These are phyloP conservation scores for Pseudomonodictys pantanalensis DNA, from an alignment of 495 filamentous ascomycete genomes.

Conservation along the genomic window DNA sequence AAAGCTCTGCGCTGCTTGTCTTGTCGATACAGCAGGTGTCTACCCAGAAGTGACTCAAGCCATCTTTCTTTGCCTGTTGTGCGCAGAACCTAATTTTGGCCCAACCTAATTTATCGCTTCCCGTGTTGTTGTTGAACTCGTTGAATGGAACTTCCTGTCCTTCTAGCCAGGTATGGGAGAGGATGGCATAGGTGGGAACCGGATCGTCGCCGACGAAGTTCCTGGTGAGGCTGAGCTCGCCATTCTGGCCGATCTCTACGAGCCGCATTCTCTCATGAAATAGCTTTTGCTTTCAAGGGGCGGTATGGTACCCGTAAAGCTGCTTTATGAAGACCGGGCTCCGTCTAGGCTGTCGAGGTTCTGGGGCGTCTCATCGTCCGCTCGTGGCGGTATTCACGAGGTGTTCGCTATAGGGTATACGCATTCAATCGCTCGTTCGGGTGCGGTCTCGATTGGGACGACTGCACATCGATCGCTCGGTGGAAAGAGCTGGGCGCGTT, in stretches of 20 bases:
- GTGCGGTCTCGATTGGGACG: too few relatives aligned
- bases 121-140: not conserved
- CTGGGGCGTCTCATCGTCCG: too few relatives aligned
- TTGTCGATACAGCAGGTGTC: not conserved
- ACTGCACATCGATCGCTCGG: too few relatives aligned
- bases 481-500: too few relatives aligned
- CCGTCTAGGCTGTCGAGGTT: too few relatives aligned
- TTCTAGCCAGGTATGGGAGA: constrained; percentile 4
- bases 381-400: too few relatives aligned
- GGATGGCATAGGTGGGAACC: constrained; percentile 1
- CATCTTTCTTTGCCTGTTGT: not conserved
- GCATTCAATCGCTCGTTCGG: too few relatives aligned
- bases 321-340: too few relatives aligned
- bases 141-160: not conserved
- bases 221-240: not conserved
- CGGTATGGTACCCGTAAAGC: too few relatives aligned
- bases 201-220: not conserved
- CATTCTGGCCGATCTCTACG: not conserved
- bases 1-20: not conserved
- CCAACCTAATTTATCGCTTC: not conserved
- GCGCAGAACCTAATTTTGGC: constrained; percentile 3
- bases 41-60: not conserved
- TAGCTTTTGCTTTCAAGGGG: too few relatives aligned
- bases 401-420: too few relatives aligned
- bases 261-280: too few relatives aligned